Conservation (phyloP, 129 eudicot genomes). For the Arctium lappa region DNA sequence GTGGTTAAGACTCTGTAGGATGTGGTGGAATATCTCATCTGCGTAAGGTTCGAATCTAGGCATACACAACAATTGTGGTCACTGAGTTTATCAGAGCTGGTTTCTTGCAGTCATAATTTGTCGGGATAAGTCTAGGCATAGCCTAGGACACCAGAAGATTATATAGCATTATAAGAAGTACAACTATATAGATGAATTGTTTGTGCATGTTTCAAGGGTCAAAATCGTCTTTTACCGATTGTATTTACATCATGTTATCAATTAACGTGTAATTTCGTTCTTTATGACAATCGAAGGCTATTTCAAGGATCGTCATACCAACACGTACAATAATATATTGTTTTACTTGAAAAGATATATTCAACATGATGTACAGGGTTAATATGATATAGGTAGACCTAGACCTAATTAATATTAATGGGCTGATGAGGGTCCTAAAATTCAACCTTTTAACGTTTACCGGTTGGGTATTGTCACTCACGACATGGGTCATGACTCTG, state of each 20-base stretch:
- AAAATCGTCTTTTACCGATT: background rate
- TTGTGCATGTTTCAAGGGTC: background rate
- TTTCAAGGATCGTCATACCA: background rate
- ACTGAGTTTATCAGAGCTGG: no score
- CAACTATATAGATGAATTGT: background rate
- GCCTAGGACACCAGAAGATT: no score
- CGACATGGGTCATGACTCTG: background rate
- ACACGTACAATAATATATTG: background rate
- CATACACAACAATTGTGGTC: no score
- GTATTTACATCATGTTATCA: background rate
- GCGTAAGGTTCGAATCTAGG: no score
- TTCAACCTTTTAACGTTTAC: background rate
- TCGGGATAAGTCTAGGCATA: no score
- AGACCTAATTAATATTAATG: background rate
- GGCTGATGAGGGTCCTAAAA: background rate
- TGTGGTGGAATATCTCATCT: no score
- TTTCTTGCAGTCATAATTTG: no score
- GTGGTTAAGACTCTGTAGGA: no score
- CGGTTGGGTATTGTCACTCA: background rate
- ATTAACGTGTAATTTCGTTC: background rate
- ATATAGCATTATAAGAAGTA: no score
- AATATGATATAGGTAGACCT: background rate
- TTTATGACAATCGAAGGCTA: background rate
- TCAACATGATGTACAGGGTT: background rate
- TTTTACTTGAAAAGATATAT: background rate